A percentile compares a stretch with the other conserved stretches of the same genome.
Evolutionary conservation across 2,329 filamentous ascomycete genomes (phyloP).

Genomic region (Blumeria hordei): DNA sequence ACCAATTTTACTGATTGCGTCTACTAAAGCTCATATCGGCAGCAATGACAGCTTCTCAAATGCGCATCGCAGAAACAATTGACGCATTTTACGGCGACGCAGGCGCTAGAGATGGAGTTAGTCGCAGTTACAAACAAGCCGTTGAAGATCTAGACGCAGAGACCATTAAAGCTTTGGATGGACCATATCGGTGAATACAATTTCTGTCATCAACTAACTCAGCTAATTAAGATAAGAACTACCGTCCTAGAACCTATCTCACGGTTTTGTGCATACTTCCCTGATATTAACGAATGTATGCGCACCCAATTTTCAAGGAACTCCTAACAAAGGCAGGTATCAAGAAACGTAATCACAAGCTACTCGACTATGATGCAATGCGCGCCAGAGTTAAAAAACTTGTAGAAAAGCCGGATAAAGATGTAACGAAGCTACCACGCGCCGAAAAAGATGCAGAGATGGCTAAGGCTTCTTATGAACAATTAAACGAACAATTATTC

Average conservation of each 20-base stretch:
- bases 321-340: slow-evolving; percentile 32
- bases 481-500: slow-evolving; percentile 88
- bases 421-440: slow-evolving; percentile 83
- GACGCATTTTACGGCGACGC: slow-evolving; percentile 97
- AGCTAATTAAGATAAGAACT: slow-evolving; percentile 25
- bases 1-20: slow-evolving; percentile 3
- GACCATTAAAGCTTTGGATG: slow-evolving; percentile 94
- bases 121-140: slow-evolving; percentile 90
- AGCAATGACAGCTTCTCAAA: slow-evolving; percentile 98
- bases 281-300: slow-evolving; percentile 90
- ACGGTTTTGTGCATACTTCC: slow-evolving; percentile 94
- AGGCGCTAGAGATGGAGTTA: slow-evolving; percentile 83
- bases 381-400: slow-evolving; percentile 92
- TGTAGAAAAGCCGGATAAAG: slow-evolving; percentile 96
- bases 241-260: slow-evolving; percentile 91
- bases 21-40: slow-evolving; percentile 4
- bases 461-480: slow-evolving; percentile 80
- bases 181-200: slow-evolving; percentile 53
- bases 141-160: slow-evolving; percentile 95
- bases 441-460: slow-evolving; percentile 93
- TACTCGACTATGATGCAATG: slow-evolving; percentile 92
- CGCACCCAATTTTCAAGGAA: neutral
- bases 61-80: slow-evolving; percentile 98
- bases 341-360: slow-evolving; percentile 96
- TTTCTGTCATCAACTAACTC: too few relatives aligned